Evolutionary conservation across 805 yeast genomes (phyloP).

Genomic region (Nakazawaea ernobii): DNA sequence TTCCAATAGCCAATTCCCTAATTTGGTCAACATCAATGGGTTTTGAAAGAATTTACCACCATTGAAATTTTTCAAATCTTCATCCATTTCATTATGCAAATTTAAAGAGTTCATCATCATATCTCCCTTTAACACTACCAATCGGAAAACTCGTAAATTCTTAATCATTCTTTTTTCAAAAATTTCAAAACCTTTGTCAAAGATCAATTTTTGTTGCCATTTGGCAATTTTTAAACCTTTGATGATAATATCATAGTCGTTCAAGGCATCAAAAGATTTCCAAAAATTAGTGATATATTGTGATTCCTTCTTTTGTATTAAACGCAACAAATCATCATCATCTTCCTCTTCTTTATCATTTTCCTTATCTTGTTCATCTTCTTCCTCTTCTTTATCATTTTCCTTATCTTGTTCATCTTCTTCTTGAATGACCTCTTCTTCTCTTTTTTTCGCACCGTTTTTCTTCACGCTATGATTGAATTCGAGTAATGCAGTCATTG

Average conservation of each 20-base stretch:
- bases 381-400: constrained; percentile 17
- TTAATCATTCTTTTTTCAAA: constrained; percentile 78
- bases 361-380: constrained; percentile 19
- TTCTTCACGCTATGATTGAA: constrained; percentile 36
- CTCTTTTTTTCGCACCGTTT: constrained; percentile 15
- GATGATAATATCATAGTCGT: constrained; percentile 43
- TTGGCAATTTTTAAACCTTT: constrained; percentile 86
- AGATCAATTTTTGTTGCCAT: constrained; percentile 72
- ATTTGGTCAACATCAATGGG: constrained; percentile 76
- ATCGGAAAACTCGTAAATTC: constrained; percentile 71
- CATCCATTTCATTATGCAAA: constrained; percentile 6
- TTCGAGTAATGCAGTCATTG: constrained; percentile 80
- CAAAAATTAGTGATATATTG: constrained; percentile 40
- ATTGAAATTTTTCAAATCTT: constrained; percentile 9
- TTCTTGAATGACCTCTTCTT: constrained; percentile 13
- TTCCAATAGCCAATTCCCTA: constrained; percentile 90
- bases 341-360: constrained; percentile 17
- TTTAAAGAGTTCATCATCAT: constrained; percentile 15
- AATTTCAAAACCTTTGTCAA: constrained; percentile 84
- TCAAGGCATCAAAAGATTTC: constrained; percentile 54
- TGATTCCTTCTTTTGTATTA: constrained; percentile 23
- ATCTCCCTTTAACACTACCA: constrained; percentile 83
- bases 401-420: constrained; percentile 14
- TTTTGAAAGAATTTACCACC: constrained; percentile 67
- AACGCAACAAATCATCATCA: constrained; percentile 11